Evolutionary conservation across 345 rosid species (phyloP).

Genomic region (Litchi chinensis): DNA sequence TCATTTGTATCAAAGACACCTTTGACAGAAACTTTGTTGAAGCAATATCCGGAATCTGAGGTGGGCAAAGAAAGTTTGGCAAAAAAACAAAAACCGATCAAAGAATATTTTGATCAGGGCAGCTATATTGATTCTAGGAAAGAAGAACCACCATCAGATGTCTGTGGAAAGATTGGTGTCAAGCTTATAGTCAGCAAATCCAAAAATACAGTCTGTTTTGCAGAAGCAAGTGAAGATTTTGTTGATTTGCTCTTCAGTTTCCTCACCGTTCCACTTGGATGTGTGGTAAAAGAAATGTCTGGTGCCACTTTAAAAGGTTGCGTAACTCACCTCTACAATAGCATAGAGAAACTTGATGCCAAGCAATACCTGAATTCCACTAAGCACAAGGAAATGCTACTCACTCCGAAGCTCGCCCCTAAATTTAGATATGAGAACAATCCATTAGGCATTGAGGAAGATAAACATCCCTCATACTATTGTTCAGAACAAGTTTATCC

Average conservation of each 20-base stretch:
- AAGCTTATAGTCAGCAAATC: slow-evolving; percentile 31
- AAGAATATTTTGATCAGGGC: too few relatives aligned
- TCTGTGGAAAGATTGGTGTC: slow-evolving; percentile 6
- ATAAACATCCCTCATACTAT: not conserved
- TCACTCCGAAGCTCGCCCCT: slow-evolving; percentile 16
- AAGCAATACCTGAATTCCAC: slow-evolving; percentile 9
- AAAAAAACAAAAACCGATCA: too few relatives aligned
- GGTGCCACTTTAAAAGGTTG: not conserved
- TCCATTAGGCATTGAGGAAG: slow-evolving; percentile 14
- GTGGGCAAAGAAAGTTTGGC: not conserved
- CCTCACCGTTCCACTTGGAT: slow-evolving; percentile 34
- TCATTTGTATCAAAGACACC: slow-evolving; percentile 24
- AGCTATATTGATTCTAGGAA: too few relatives aligned
- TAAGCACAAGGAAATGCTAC: slow-evolving; percentile 1
- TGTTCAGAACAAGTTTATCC: not conserved
- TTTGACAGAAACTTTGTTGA: slow-evolving; percentile 20
- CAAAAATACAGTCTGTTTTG: slow-evolving; percentile 18
- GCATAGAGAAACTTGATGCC: not conserved
- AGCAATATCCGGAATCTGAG: not conserved
- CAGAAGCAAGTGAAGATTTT: slow-evolving; percentile 25
- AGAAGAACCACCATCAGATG: not conserved
- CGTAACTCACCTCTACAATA: slow-evolving; percentile 12
- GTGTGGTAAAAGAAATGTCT: slow-evolving; percentile 13
- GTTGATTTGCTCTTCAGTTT: slow-evolving; percentile 31
- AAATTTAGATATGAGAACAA: slow-evolving; percentile 3